Conservation (phyloP, 164 flowering plant genomes). For the Dillenia turbinata region DNA sequence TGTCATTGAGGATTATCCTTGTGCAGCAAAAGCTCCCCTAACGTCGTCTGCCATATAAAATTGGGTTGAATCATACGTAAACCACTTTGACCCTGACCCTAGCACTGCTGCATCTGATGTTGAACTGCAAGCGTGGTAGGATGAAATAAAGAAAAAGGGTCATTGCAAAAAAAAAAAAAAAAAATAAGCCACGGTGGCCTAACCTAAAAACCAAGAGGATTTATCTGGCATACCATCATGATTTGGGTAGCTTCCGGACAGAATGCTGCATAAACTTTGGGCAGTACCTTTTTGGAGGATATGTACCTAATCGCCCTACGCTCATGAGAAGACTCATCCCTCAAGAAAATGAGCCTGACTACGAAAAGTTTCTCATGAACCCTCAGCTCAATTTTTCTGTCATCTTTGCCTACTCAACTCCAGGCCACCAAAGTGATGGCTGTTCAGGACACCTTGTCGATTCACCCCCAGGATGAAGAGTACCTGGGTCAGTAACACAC, state of each 20-base stretch:
- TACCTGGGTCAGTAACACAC: slow-evolving; percentile 61
- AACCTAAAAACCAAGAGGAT: slow-evolving; percentile 61
- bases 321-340: slow-evolving; percentile 73
- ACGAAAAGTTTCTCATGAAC: slow-evolving; percentile 44
- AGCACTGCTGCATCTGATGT: slow-evolving; percentile 48
- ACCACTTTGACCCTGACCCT: slow-evolving; percentile 56
- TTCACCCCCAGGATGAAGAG: slow-evolving; percentile 94
- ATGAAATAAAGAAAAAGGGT: slow-evolving; percentile 79
- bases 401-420: slow-evolving; percentile 72
- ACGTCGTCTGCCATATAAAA: slow-evolving; percentile 88
- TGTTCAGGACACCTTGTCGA: slow-evolving; percentile 77
- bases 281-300: slow-evolving; percentile 92
- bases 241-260: slow-evolving; percentile 94
- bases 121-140: slow-evolving; percentile 96
- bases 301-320: slow-evolving; percentile 84
- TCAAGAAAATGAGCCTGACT: slow-evolving; percentile 47
- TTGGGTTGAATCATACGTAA: slow-evolving; percentile 69
- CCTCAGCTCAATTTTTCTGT: slow-evolving; percentile 64
- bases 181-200: slow-evolving; percentile 94
- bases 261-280: slow-evolving; percentile 96
- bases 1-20: slow-evolving; percentile 90
- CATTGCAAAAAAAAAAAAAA: slow-evolving; percentile 71
- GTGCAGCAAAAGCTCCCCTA: slow-evolving; percentile 92
- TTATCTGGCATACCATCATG: slow-evolving; percentile 63
- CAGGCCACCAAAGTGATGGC: slow-evolving; percentile 95